phyloP scores from a whole-genome alignment of 257 asterid species.

The Petunia axillaris region DNA sequence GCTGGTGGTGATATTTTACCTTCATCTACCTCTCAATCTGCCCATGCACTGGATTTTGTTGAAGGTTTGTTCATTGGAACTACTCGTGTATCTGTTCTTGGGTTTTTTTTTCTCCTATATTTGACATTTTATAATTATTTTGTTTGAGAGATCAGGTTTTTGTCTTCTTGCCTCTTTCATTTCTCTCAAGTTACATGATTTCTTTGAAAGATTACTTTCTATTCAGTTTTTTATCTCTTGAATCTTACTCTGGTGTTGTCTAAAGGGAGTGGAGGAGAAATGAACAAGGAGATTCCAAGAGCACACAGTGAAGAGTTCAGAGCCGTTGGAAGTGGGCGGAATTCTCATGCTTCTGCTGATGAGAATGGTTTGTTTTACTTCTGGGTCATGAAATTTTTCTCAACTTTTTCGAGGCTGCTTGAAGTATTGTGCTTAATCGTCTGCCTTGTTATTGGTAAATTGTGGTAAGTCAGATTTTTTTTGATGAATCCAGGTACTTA shows the following conservation, averaged over 20 bases:
- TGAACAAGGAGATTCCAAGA: conserved; percentile 45
- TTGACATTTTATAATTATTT: background rate
- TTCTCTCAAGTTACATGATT: background rate
- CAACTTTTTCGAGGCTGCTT: background rate
- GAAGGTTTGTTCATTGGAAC: conserved; percentile 56
- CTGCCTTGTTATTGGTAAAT: background rate
- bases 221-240: background rate
- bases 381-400: conserved; percentile 23
- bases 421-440: conserved; percentile 10
- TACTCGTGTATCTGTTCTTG: background rate
- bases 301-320: conserved; percentile 59
- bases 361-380: conserved; percentile 56
- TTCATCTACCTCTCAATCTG: conserved; percentile 61
- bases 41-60: conserved; percentile 52
- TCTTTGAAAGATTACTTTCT: background rate
- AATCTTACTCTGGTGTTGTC: background rate
- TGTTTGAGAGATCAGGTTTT: background rate
- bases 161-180: background rate
- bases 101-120: no score
- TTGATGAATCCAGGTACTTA: conserved; percentile 57
- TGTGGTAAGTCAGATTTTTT: conserved; percentile 16
- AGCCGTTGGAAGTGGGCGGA: conserved; percentile 58
- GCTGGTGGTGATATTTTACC: conserved; percentile 69
- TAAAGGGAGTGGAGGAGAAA: conserved; percentile 58
- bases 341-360: conserved; percentile 56